Evolutionary conservation across 306 rosid species (phyloP).

Genomic region (Quercus engelmannii): DNA sequence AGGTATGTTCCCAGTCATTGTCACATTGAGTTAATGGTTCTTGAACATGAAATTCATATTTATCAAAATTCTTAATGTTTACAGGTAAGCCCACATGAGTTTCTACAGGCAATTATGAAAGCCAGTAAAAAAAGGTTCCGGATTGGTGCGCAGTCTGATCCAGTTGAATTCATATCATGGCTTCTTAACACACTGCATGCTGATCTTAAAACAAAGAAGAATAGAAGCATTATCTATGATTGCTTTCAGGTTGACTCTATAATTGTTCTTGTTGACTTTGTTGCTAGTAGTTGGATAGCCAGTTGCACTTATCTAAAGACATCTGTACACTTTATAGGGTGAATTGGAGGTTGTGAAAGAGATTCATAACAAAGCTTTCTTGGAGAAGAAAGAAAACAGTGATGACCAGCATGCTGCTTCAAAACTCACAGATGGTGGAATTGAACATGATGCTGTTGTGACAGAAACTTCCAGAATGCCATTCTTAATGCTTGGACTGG

Average conservation of each 20-base stretch:
- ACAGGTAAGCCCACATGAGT: slow-evolving; percentile 96
- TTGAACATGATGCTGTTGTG: slow-evolving; percentile 33
- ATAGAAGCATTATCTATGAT: slow-evolving; percentile 75
- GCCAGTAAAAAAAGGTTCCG: slow-evolving; percentile 89
- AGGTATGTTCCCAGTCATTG: slow-evolving; percentile 47
- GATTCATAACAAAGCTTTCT: slow-evolving; percentile 53
- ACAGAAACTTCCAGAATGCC: slow-evolving; percentile 78
- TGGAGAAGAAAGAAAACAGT: slow-evolving; percentile 57
- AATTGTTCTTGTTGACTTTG: slow-evolving; percentile 9
- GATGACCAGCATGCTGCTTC: slow-evolving; percentile 34
- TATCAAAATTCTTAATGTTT: slow-evolving; percentile 18
- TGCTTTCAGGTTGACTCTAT: slow-evolving; percentile 75
- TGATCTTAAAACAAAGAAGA: slow-evolving; percentile 77
- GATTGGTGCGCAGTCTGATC: slow-evolving; percentile 89
- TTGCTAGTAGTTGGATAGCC: slow-evolving; percentile 17
- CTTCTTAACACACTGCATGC: slow-evolving; percentile 86
- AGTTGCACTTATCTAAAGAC: slow-evolving; percentile 3
- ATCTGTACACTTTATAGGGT: slow-evolving; percentile 49
- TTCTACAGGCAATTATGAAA: slow-evolving; percentile 98
- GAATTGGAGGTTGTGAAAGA: slow-evolving; percentile 95
- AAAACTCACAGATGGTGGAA: slow-evolving; percentile 45
- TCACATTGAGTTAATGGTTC: background rate
- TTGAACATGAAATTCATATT: slow-evolving; percentile 11
- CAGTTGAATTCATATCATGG: slow-evolving; percentile 97
- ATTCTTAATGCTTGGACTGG: slow-evolving; percentile 94